A percentile compares a stretch with the other conserved stretches of the same genome.
phyloP scores from a whole-genome alignment of 169 alveolate species.

The Plasmodium billcollinsi region DNA sequence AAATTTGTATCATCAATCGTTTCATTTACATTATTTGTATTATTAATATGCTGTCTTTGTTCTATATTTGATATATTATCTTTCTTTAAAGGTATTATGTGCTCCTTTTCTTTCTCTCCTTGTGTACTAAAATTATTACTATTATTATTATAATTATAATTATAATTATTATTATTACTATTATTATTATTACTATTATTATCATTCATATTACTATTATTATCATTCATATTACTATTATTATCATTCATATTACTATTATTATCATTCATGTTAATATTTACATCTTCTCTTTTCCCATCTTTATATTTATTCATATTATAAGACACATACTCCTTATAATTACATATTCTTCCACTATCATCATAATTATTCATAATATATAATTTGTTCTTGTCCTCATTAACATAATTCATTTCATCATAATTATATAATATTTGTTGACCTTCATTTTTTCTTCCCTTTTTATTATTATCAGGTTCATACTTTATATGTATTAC shows the following conservation, averaged over 20 bases:
- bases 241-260: background rate
- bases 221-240: background rate
- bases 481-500: background rate
- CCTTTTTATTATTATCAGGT: background rate
- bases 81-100: no score
- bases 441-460: background rate
- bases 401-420: background rate
- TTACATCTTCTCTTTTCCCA: background rate
- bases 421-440: background rate
- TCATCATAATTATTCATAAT: background rate
- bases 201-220: background rate
- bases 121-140: background rate
- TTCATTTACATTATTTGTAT: no score
- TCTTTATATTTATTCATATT: background rate
- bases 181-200: background rate
- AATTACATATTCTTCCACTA: background rate
- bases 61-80: no score
- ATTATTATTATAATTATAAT: background rate
- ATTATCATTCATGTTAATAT: no score
- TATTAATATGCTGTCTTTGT: no score
- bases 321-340: background rate
- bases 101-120: background rate
- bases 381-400: background rate
- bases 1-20: background rate
- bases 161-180: background rate